Evolutionary conservation across 1,284 basidiomycete genomes (phyloP), one percentile per base, ranked within the genome.

Genomic region (Abortiporus biennis): DNA sequence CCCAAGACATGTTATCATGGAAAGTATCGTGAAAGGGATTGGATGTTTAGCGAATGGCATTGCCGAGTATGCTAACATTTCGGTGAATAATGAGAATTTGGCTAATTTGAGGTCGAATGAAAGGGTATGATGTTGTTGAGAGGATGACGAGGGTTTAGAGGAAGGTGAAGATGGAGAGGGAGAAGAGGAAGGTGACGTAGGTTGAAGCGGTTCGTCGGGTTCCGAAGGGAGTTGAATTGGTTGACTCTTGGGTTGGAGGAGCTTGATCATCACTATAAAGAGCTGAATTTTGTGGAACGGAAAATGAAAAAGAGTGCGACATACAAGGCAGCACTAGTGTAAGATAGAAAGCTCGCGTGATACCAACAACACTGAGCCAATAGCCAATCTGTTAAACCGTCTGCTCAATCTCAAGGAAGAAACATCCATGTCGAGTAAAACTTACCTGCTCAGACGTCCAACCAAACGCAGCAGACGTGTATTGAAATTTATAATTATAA

Each of bases 371-470:
- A 41, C 78, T 85, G 39, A 92, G 61, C 66, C 75, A 91, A 49
- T 91, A 91, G 6, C 87, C 89, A 11, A 87, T 61, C 84, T 92
- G 49, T 12, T 40, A 16, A n/a, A n/a, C n/a, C n/a, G n/a, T n/a
- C n/a, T n/a, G n/a, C n/a, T n/a, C n/a, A n/a, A n/a, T n/a, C n/a
- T n/a, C n/a, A n/a, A n/a, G n/a, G n/a, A n/a, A n/a, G n/a, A n/a
- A n/a, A n/a, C n/a, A n/a, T n/a, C n/a, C n/a, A n/a, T n/a, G n/a
- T n/a, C 11, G 21, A 19, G 9, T 29, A 12, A 3, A 9, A 62
- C 74, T 47, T 50, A 87, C 85, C 54, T 71, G 69, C 59, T 85
- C 77, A 3, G 85, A 71, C n/a, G 65, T 72, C 90, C 89, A 93
- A 1, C 72, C 71, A 55, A 84, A 92, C 1, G 63, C 68, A 5